These are phyloP conservation scores for Mycena venus DNA, from an alignment of 768 basidiomycete species.

Conservation along the genomic window DNA sequence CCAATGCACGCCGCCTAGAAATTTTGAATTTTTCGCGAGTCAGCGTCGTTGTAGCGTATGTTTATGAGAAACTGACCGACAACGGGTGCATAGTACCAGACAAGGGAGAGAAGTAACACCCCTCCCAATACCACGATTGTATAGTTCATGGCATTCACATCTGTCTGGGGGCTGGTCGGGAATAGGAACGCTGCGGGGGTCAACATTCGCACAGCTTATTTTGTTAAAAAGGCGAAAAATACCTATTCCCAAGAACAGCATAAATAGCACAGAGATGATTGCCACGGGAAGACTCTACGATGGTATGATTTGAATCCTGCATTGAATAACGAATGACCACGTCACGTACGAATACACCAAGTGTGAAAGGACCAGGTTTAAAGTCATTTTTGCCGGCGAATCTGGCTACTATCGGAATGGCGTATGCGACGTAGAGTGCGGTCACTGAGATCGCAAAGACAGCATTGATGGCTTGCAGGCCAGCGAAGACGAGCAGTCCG, in stretches of 20 bases:
- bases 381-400: slow-evolving; percentile 46
- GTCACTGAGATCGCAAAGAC: slow-evolving; percentile 50
- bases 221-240: too few relatives aligned
- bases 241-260: slow-evolving; percentile 63
- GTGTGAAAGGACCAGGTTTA: slow-evolving; percentile 54
- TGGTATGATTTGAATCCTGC: neutral
- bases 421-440: slow-evolving; percentile 47
- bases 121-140: slow-evolving; percentile 70
- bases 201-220: neutral
- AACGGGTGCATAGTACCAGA: slow-evolving; percentile 72
- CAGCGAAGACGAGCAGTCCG: slow-evolving; percentile 60
- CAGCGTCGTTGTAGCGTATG: too few relatives aligned
- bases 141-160: slow-evolving; percentile 69
- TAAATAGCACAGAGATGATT: slow-evolving; percentile 64
- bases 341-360: slow-evolving; percentile 48
- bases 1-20: slow-evolving; percentile 38
- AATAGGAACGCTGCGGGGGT: slow-evolving; percentile 60
- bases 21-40: too few relatives aligned
- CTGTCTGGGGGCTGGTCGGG: slow-evolving; percentile 60
- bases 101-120: slow-evolving; percentile 61
- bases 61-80: slow-evolving; percentile 38
- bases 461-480: slow-evolving; percentile 55
- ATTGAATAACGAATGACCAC: neutral
- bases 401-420: slow-evolving; percentile 52
- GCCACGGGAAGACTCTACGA: slow-evolving; percentile 63